Base-by-base conservation (phyloP, 192 early-diverging fungal genomes). In the Coemansia sp. region DNA sequence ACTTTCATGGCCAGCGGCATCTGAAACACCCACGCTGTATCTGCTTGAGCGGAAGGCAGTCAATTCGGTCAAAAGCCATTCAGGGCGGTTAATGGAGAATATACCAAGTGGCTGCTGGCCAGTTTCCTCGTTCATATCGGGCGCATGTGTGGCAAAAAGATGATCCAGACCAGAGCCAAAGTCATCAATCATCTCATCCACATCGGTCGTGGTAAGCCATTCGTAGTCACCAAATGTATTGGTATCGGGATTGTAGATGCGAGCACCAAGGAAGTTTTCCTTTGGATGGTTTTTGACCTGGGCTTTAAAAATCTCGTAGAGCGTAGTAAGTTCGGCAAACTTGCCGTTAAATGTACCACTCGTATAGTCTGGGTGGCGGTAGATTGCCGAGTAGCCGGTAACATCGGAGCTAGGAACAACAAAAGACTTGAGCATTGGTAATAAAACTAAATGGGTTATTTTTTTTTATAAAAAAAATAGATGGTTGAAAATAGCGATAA, bases 21-120 rank as follows among this genome's bases (percentile, higher is more conserved):
- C 93, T 62, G 89, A 89, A 23, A 96, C 68, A 3, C 91, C 85
- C 7, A 93, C 89, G 1, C 75, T 70, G 57, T 73, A 78, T 12
- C 84, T 61, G 10, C 75, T 78, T 9, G 88, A 85, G 19, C 84
- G 76, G 53, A 80, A 73, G 24, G 82, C 80, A 0, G 82, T 84
- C 38, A 82, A 66, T 42, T 89, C 85, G 10, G 84, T 53, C 13
- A 92, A 80, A 9, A 81, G 59, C 87, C 91, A 92, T 47, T 89
- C 87, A n/a, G 85, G 75, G 9, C 87, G 72, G 72, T 91, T 91
- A 55, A 76, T 72, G 2, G 86, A 74, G 75, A 83, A 89, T 30
- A 93, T 77, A 11, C 84, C 89, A 11, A 89, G 46, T 1, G 76
- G 53, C 46, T 71, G 83, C 43, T 74, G 76, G 33, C 37, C 33